Percentiles rank a stretch among this genome's conserved stretches.
phyloP scores from a whole-genome alignment of 148 eudicot species.

The Rhododendron molle region DNA sequence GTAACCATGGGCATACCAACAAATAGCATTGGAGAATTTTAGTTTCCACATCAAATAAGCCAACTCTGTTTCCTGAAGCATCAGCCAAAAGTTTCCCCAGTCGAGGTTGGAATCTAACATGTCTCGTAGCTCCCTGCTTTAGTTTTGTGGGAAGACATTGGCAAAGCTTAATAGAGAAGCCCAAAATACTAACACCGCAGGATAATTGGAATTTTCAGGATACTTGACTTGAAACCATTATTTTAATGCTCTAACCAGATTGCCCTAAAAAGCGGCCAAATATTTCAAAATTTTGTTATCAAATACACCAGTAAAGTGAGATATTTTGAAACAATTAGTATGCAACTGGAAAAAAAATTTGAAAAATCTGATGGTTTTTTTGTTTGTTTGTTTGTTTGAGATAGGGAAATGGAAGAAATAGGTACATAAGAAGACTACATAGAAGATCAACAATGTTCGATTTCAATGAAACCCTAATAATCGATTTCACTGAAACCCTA shows the following conservation, averaged over 20 bases:
- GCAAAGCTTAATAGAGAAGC: too few relatives aligned
- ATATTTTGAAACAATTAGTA: neutral
- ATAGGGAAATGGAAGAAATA: too few relatives aligned
- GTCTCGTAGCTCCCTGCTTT: too few relatives aligned
- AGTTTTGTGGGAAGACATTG: too few relatives aligned
- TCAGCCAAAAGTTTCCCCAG: slow-evolving; percentile 7
- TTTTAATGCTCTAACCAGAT: neutral
- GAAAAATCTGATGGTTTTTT: too few relatives aligned
- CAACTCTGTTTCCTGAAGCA: neutral
- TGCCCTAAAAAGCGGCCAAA: neutral
- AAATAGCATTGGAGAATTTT: neutral
- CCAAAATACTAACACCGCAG: too few relatives aligned
- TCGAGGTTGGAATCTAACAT: slow-evolving; percentile 13
- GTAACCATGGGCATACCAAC: neutral
- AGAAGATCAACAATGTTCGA: too few relatives aligned
- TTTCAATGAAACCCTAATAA: too few relatives aligned
- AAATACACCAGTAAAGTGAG: neutral
- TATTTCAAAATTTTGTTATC: neutral
- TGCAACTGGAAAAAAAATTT: too few relatives aligned
- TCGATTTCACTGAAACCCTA: too few relatives aligned
- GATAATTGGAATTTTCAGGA: neutral
- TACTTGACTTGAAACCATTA: neutral
- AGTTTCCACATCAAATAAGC: slow-evolving; percentile 7
- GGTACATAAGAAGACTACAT: too few relatives aligned
- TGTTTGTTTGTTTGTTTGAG: too few relatives aligned